Evolutionary conservation across 2,329 filamentous ascomycete genomes (phyloP).

Genomic region (Penicillium freii): DNA sequence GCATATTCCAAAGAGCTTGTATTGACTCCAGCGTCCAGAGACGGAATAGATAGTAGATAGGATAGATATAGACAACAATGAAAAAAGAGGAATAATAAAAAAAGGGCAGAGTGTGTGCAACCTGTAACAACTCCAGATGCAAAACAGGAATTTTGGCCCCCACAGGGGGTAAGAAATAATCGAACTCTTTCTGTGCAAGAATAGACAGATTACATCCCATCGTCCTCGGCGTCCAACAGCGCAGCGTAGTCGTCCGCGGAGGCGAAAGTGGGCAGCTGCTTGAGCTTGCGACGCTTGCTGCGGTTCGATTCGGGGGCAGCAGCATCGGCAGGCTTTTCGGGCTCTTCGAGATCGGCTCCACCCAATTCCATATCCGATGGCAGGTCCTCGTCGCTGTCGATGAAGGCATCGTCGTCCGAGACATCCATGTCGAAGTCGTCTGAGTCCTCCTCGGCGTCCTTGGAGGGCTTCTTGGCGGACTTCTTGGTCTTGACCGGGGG

Average conservation of each 20-base stretch:
- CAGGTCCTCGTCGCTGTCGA: slow-evolving; percentile 56
- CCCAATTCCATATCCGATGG: slow-evolving; percentile 50
- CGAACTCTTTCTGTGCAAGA: not conserved
- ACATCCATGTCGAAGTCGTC: slow-evolving; percentile 53
- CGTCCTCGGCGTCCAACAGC: slow-evolving; percentile 71
- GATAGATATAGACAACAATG: slow-evolving; percentile 3
- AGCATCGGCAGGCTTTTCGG: slow-evolving; percentile 40
- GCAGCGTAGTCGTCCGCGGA: slow-evolving; percentile 91
- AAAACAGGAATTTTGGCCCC: slow-evolving; percentile 1
- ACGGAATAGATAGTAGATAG: not conserved
- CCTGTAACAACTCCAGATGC: slow-evolving; percentile 11
- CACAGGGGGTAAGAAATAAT: not conserved
- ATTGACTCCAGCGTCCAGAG: not conserved
- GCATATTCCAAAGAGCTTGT: not conserved
- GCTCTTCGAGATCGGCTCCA: slow-evolving; percentile 41
- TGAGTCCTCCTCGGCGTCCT: slow-evolving; percentile 52
- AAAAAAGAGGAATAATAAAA: not conserved
- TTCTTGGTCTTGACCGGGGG: slow-evolving; percentile 22
- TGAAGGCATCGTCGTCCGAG: slow-evolving; percentile 46
- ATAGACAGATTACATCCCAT: slow-evolving; percentile 33
- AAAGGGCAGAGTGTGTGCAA: not conserved
- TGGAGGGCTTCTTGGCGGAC: slow-evolving; percentile 25
- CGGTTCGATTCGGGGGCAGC: slow-evolving; percentile 45
- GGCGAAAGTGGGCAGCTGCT: slow-evolving; percentile 86
- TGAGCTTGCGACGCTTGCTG: slow-evolving; percentile 78